Evolutionary conservation across 2,329 filamentous ascomycete genomes (phyloP), one percentile per base, ranked within the genome.

Genomic region (Hortaea sp.): DNA sequence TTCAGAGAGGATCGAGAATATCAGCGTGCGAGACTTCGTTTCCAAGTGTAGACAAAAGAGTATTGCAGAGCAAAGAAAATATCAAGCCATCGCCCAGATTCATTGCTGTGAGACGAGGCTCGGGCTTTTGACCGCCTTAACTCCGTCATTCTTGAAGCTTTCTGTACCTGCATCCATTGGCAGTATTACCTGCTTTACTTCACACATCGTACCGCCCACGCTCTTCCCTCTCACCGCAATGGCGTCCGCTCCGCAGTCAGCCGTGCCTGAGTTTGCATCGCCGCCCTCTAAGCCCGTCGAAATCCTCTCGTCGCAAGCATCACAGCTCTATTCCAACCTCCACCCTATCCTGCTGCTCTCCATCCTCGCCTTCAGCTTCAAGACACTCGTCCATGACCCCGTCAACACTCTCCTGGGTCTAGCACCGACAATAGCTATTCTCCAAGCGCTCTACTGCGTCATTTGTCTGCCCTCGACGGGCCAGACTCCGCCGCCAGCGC

Each of bases 301-400:
- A 6, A 49, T 62, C 41, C 60, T 63, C 29, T 52, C 49, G 28
- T 53, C 46, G 29, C 56, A 58, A 39, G 27, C 53, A 20, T 55
- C 63, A 2, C 54, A 50, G 42, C 50, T 63, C 39, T 76, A 84
- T 59, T 78, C 82, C 9, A 74, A 86, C 58, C 64, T 79, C 13
- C 85, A 94, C 55, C 82, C 85, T 0, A 65, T 75, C 28, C 66
- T 88, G 7, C 72, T 94, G 29, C 73, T 86, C 29, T 75, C 74
- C 7, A 66, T 84, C 32, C 81, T 84, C 60, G 73, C 75, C 40
- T 60, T 77, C 52, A 76, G 76, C 35, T 90, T 94, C 65, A 63
- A 69, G 32, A 68, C 74, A 12, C 72, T 94, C 28, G 84, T 94
- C 29, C 70, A 73, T 11, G 77, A 89, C 53, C 86, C 88, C 0